Base-by-base conservation (phyloP, 371 early-diverging fungal species). In the Mortierella sp. region DNA sequence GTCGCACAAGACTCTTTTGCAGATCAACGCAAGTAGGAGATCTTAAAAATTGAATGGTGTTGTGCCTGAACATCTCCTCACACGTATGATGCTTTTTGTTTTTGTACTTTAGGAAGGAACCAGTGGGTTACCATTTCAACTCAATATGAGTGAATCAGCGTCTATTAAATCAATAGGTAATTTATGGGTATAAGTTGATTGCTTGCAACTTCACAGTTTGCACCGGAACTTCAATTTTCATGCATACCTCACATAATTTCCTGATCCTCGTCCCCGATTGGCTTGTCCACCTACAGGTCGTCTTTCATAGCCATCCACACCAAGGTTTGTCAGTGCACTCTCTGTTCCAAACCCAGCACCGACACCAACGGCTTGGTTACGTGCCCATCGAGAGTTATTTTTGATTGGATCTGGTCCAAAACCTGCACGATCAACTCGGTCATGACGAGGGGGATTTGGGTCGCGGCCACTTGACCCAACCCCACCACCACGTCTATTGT, bases 331-430 rank as follows among this genome's bases (percentile, higher is more conserved):
- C 38, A 80, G 45, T 0, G 81, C 81, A 33, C 81, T 80, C 58
- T 80, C 81, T 3, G 81, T 80, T 22, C 81, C 81, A n/a, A 64
- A 80, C 11, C 81, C 81, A 13, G 81, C 81, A n/a, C 81, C 81
- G 10, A 80, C 81, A 11, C 81, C 81, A 4, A 80, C 81, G 2
- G 57, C 19, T 50, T 80, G 81, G 58, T 80, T 80, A 19, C 81
- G 75, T 7, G 81, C 75, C 81, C 81, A 80, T 28, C 81, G 64
- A 0, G 72, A 58, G 33, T 75, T 70, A 22, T 64, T 67, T 40
- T 67, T 64, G 48, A 62, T 62, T 13, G 78, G 67, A 50, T 77
- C 78, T 24, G 63, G 69, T 32, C 65, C 73, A 45, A 55, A 36
- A 6, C 72, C 69, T 3, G 53, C 22, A 38, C 67, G 67, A 22